A percentile compares a stretch with the other conserved stretches of the same genome.
phyloP scores from a whole-genome alignment of 2,329 filamentous ascomycete genomes.

The Graphiopsis chlorocephala region DNA sequence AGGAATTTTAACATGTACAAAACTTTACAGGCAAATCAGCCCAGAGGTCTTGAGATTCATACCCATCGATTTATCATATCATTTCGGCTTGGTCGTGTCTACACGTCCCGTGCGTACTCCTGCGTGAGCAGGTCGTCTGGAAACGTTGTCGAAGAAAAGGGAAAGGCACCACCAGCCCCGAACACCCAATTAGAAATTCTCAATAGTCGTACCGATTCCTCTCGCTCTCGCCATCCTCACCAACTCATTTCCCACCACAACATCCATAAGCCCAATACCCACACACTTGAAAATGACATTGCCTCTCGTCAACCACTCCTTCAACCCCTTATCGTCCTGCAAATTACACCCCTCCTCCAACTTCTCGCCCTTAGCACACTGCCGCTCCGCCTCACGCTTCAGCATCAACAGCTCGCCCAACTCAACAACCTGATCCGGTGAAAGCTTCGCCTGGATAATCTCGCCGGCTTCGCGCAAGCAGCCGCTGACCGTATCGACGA shows the following conservation, averaged over 20 bases:
- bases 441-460: constrained; percentile 72
- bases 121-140: background rate
- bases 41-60: background rate
- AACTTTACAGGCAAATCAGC: background rate
- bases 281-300: constrained; percentile 70
- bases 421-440: constrained; percentile 75
- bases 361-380: constrained; percentile 30
- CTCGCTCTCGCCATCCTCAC: constrained; percentile 55
- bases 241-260: constrained; percentile 60
- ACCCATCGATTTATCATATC: background rate
- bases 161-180: background rate
- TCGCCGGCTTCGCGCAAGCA: constrained; percentile 83
- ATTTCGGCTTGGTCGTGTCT: background rate
- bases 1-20: background rate
- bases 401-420: constrained; percentile 76
- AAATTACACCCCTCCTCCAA: constrained; percentile 29
- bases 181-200: constrained; percentile 39
- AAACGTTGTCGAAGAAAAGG: background rate
- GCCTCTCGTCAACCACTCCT: constrained; percentile 58
- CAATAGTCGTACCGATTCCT: constrained; percentile 54
- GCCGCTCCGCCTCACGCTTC: constrained; percentile 50
- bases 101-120: background rate
- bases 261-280: constrained; percentile 66
- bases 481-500: constrained; percentile 70
- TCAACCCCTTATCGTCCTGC: constrained; percentile 42